These are phyloP conservation scores for Fusarium sp. DNA, from an alignment of 2,329 filamentous ascomycete species.

Conservation along the genomic window DNA sequence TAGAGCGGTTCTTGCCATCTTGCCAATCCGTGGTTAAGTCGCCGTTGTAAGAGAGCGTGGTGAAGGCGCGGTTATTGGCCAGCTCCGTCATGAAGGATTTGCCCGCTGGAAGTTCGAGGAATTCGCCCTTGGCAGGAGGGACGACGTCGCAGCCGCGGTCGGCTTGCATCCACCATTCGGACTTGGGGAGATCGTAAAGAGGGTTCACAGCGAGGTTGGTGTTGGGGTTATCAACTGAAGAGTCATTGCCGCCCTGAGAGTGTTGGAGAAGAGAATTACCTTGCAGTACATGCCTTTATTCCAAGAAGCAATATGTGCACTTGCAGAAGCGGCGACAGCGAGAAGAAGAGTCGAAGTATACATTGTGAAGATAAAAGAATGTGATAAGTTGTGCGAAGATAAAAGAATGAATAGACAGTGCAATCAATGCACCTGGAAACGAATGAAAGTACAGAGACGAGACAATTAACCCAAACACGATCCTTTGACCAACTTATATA, in stretches of 20 bases:
- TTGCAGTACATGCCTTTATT: slow-evolving; percentile 49
- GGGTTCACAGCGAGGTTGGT: slow-evolving; percentile 61
- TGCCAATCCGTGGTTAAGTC: slow-evolving; percentile 57
- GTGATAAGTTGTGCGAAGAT: background rate
- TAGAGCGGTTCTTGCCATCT: slow-evolving; percentile 59
- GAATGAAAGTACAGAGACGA: slow-evolving; percentile 24
- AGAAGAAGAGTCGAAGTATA: slow-evolving; percentile 39
- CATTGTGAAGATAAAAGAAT: slow-evolving; percentile 30
- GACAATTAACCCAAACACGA: background rate
- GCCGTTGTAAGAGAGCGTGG: slow-evolving; percentile 60
- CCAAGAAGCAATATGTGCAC: slow-evolving; percentile 47
- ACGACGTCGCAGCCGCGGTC: slow-evolving; percentile 60
- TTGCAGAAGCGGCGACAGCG: slow-evolving; percentile 37
- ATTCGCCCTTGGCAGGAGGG: slow-evolving; percentile 49
- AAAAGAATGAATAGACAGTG: slow-evolving; percentile 39
- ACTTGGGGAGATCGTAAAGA: slow-evolving; percentile 58
- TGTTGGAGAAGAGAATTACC: slow-evolving; percentile 24
- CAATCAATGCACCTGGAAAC: slow-evolving; percentile 40
- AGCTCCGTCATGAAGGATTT: slow-evolving; percentile 62
- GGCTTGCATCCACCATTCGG: slow-evolving; percentile 65
- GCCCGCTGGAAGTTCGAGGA: slow-evolving; percentile 62
- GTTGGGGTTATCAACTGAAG: slow-evolving; percentile 55
- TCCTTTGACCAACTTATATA: slow-evolving; percentile 15
- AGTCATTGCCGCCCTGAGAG: slow-evolving; percentile 49
- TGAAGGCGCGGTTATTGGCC: slow-evolving; percentile 63